Base-by-base conservation (phyloP, 108 stramenopile genomes). In the Cyclotella choctawhatcheeana region DNA sequence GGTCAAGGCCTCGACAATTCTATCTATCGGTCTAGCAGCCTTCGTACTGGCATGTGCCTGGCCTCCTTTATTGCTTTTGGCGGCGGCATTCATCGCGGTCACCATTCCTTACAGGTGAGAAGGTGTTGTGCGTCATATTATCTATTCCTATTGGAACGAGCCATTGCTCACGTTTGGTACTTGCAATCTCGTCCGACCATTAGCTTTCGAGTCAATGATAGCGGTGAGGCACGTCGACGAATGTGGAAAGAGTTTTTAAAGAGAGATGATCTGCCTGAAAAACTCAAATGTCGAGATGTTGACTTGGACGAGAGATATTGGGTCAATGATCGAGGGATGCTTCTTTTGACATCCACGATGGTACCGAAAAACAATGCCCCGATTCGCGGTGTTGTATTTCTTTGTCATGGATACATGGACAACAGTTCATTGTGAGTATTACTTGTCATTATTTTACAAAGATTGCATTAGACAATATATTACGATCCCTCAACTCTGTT, bases 381-480 rank as follows among this genome's bases (percentile, higher is more conserved):
- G 8, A 69, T 89, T 56, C 68, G 79, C 31, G 87, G 83, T 22
- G 89, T 88, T 0, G 70, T 86, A 10, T 88, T 83, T 65, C 71
- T 75, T 45, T 84, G 83, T 61, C 89, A 90, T 67, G 89, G 89
- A 13, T 90, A 90, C 70, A 76, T 69, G 67, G 89, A 90, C 62
- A 86, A 85, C 63, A 55, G 64, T 20, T 75, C 82, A 34, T 90
- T 76, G n/a, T n/a, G n/a, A n/a, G n/a, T n/a, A n/a, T n/a, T n/a
- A n/a, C n/a, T n/a, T n/a, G n/a, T n/a, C n/a, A n/a, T n/a, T n/a
- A n/a, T n/a, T n/a, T n/a, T n/a, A n/a, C n/a, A n/a, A n/a, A n/a
- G n/a, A n/a, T n/a, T n/a, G n/a, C n/a, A n/a, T n/a, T n/a, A n/a
- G n/a, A n/a, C n/a, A n/a, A n/a, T n/a, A n/a, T n/a, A n/a, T n/a